Conservation (phyloP, 768 basidiomycete genomes). For the Trametes villosa region DNA sequence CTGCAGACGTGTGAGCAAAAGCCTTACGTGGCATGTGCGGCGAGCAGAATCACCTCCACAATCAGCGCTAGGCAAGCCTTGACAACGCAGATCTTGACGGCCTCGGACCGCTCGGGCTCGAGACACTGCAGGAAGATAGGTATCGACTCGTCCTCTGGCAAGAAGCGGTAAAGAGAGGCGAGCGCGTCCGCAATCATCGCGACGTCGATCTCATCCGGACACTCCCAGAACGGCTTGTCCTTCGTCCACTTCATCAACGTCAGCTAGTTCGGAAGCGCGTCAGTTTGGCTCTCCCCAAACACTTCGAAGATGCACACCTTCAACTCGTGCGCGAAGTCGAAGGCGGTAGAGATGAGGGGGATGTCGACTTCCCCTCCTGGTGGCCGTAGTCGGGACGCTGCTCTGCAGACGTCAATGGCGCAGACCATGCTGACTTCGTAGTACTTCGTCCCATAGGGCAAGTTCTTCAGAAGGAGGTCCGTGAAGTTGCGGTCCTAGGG, state of each 20-base stretch:
- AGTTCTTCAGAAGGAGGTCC: conserved; percentile 64
- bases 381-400: conserved; percentile 54
- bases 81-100: conserved; percentile 77
- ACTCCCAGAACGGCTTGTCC: conserved; percentile 68
- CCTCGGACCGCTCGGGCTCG: conserved; percentile 78
- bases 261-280: conserved; percentile 21
- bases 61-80: conserved; percentile 72
- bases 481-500: conserved; percentile 56
- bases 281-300: neutral
- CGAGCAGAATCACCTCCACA: conserved; percentile 53
- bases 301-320: conserved; percentile 49
- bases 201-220: conserved; percentile 72
- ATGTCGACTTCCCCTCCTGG: conserved; percentile 52
- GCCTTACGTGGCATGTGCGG: neutral
- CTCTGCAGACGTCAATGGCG: conserved; percentile 77
- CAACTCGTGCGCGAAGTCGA: conserved; percentile 79
- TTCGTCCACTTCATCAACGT: conserved; percentile 39
- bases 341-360: conserved; percentile 65
- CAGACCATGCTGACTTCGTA: conserved; percentile 73
- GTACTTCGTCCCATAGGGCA: conserved; percentile 50
- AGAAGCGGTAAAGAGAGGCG: conserved; percentile 70
- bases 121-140: conserved; percentile 66
- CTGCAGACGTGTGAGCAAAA: conserved; percentile 49
- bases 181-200: conserved; percentile 76
- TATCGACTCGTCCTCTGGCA: conserved; percentile 63